Percentiles rank a stretch among this genome's conserved stretches.
Conservation (phyloP, 495 filamentous ascomycete species). For the Cercophora samala region DNA sequence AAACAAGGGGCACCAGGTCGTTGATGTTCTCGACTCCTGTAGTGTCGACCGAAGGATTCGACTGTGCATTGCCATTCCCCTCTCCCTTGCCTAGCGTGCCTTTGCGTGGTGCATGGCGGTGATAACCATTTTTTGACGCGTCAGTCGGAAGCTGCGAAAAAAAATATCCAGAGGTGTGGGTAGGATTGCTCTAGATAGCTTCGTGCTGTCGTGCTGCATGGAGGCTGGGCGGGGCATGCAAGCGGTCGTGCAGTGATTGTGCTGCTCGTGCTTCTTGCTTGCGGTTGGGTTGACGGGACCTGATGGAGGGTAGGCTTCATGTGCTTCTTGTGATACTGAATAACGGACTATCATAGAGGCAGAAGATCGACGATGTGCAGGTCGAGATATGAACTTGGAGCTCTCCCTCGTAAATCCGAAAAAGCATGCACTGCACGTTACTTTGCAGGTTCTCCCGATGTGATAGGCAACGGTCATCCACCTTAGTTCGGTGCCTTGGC, state of each 20-base stretch:
- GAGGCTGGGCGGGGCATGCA: background rate
- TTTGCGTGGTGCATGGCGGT: background rate
- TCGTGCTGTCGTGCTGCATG: background rate
- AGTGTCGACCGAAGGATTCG: conserved; percentile 6
- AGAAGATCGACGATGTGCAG: background rate
- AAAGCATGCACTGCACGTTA: background rate
- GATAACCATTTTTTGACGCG: conserved; percentile 8
- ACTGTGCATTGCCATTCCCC: background rate
- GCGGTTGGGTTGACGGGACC: background rate
- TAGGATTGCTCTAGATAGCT: background rate
- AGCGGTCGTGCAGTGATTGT: background rate
- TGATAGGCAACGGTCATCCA: background rate
- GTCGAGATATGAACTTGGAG: background rate
- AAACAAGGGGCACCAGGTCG: background rate
- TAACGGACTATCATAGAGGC: background rate
- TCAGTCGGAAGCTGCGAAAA: background rate
- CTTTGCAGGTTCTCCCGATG: background rate
- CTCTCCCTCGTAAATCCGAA: background rate
- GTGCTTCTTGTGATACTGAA: background rate
- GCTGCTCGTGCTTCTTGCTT: background rate
- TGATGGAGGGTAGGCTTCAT: background rate
- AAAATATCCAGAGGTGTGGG: background rate
- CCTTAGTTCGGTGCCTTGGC: background rate
- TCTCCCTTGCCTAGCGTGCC: background rate
- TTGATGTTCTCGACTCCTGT: conserved; percentile 9